phyloP scores from a whole-genome alignment of 75 land plant genomes.

The Isoetes taiwanensis region DNA sequence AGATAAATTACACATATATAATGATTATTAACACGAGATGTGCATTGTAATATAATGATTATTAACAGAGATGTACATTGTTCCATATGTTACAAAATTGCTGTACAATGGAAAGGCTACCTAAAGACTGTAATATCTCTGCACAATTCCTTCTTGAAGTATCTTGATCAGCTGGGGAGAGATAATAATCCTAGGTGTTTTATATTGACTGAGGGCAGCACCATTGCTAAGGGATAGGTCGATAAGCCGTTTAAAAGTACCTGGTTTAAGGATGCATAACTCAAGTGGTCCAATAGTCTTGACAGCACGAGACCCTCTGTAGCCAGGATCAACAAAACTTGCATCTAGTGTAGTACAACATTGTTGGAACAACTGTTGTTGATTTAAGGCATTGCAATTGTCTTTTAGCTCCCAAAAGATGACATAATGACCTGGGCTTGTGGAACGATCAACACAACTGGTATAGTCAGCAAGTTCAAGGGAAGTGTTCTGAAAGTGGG shows the following conservation, averaged over 20 bases:
- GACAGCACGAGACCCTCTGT: conserved; percentile 25
- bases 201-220: background rate
- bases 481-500: background rate
- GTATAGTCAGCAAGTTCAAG: conserved; percentile 23
- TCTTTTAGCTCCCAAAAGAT: conserved; percentile 18
- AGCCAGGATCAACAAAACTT: conserved; percentile 40
- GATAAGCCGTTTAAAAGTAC: too few species aligned
- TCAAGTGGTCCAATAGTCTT: conserved; percentile 59
- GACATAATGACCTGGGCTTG: conserved; percentile 31
- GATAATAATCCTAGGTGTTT: background rate
- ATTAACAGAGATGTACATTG: too few species aligned
- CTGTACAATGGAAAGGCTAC: conserved; percentile 5
- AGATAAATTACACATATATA: too few species aligned
- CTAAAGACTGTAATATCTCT: background rate
- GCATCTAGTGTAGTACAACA: conserved; percentile 36
- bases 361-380: conserved; percentile 11
- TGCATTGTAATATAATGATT: too few species aligned
- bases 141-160: background rate
- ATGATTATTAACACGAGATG: too few species aligned
- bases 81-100: too few species aligned
- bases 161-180: background rate
- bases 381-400: background rate
- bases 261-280: conserved; percentile 44
- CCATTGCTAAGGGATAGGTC: too few species aligned
- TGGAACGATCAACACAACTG: conserved; percentile 21